A percentile compares a stretch with the other conserved stretches of the same genome.
These are phyloP conservation scores for Candida smagusa DNA, from an alignment of 1,139 yeast species.

Conservation along the genomic window DNA sequence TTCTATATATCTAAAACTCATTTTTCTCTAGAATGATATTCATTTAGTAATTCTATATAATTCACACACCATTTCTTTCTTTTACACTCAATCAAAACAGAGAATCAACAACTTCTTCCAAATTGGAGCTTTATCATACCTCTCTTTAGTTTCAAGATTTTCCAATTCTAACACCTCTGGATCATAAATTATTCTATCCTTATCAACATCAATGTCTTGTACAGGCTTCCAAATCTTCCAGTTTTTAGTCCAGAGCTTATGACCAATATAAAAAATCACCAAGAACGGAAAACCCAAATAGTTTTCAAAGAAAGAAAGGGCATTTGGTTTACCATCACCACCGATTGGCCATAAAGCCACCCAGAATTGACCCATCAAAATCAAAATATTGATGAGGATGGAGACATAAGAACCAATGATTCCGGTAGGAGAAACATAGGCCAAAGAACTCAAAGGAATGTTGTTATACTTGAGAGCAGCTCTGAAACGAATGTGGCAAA, in stretches of 20 bases:
- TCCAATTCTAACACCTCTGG: constrained; percentile 24
- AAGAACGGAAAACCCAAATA: constrained; percentile 22
- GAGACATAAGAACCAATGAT: constrained; percentile 21
- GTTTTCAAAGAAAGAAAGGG: constrained; percentile 21
- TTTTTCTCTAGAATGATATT: neutral
- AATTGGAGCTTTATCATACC: constrained; percentile 18
- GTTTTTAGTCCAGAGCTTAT: constrained; percentile 20
- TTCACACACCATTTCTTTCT: neutral
- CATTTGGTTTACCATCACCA: constrained; percentile 18
- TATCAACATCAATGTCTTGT: constrained; percentile 19
- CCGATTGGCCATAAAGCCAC: constrained; percentile 25
- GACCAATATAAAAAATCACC: constrained; percentile 21
- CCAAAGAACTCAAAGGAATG: constrained; percentile 19
- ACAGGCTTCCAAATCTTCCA: constrained; percentile 19
- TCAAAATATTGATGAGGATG: constrained; percentile 19
- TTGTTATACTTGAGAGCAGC: constrained; percentile 20
- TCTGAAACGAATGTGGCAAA: constrained; percentile 24
- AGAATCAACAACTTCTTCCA: constrained; percentile 19
- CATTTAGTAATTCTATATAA: neutral
- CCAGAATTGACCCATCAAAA: constrained; percentile 22
- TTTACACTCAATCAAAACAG: constrained; percentile 12
- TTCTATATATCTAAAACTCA: neutral
- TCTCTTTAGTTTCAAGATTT: constrained; percentile 19
- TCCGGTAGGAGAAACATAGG: constrained; percentile 23
- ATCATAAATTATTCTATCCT: constrained; percentile 21